Evolutionary conservation across 140 eudicot species (phyloP), one percentile per base, ranked within the genome.

Genomic region (Flaveria floridana): DNA sequence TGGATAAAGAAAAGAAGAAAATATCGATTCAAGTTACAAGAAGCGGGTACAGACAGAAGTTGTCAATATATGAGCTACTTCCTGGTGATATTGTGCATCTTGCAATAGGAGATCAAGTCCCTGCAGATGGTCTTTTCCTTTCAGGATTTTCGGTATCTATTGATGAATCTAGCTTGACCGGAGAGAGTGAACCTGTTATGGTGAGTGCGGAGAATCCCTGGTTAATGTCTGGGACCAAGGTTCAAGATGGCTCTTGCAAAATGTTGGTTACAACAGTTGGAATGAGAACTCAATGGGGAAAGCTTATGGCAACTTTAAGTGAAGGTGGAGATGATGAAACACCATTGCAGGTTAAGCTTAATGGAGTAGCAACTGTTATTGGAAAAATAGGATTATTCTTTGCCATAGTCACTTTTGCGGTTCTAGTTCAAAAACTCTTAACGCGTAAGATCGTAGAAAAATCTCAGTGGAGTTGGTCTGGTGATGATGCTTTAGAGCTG

Each of bases 311-410:
- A 53, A 92, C 97, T 19, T 84, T 92, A 3, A 92, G 95, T 52
- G 97, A 92, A 87, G 96, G 96, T 1, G 97, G 97, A 18, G 95
- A 89, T 61, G 96, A 92, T 48, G 97, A 92, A 81, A 92, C 97
- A 25, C 97, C 96, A 1, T 69, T 92, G 47, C 97, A 92, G 74
- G 96, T 92, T 37, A 92, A 92, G 63, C 82, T 92, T 25, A 92
- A 92, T n/a, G 97, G 97, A 15, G 97, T 92, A 39, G 97, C 97
- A 13, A 92, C 97, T 0, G 81, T 92, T 3, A 87, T 92, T 21
- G 97, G 97, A 57, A 92, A 92, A 59, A 84, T 92, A 9, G 97
- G 97, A 0, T 94, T 92, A 42, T 87, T 86, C 83, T 92, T 92
- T 61, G 95, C 97, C 5, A 55, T 87, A 3, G 95, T 92, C 57